Evolutionary conservation across 176 grass and related monocot species (phyloP), one percentile per base, ranked within the genome.

Genomic region (Oryza nivara): DNA sequence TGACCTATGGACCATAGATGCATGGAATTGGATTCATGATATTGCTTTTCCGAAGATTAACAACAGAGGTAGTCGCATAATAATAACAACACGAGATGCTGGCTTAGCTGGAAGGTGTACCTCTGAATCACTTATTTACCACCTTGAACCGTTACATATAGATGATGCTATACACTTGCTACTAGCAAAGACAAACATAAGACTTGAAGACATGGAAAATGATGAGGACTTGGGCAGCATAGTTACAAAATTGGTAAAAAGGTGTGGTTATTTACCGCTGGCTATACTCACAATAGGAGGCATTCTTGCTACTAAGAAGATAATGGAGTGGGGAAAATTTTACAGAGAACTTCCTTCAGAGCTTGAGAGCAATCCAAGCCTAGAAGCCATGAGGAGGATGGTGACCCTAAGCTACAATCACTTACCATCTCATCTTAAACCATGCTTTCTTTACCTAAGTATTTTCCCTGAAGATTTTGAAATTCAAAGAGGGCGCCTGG

Each of bases 391-490:
- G 67, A 79, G 19, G 5, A 79, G 19, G 19, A 19, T 86, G 23
- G 67, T 79, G 10, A 79, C 51, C 20, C 40, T 86, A 6, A 79
- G 75, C 8, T 86, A 86, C 5, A 44, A 51, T 38, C 28, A 86
- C 14, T 51, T 86, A 8, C 76, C 84, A 13, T 86, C 51, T 65
- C 84, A 86, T 65, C 68, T 86, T 26, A 86, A 86, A 28, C 68
- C 76, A 26, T 86, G 56, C 5, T 66, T 80, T 73, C 41, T 86
- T 4, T 86, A 86, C 43, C 44, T 86, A 49, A 86, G 76, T 41
- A 86, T 80, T 12, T 80, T 86, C 12, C 74, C 56, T 25, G 76
- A 86, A 13, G 84, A 86, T 86, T 86, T 66, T 51, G 30, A 73
- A 9, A 79, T 80, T 17, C 4, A 10, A 38, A 72, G 28, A 28